Evolutionary conservation across 495 filamentous ascomycete species (phyloP), one percentile per base, ranked within the genome.

Genomic region (Lasiosphaeria ovina): DNA sequence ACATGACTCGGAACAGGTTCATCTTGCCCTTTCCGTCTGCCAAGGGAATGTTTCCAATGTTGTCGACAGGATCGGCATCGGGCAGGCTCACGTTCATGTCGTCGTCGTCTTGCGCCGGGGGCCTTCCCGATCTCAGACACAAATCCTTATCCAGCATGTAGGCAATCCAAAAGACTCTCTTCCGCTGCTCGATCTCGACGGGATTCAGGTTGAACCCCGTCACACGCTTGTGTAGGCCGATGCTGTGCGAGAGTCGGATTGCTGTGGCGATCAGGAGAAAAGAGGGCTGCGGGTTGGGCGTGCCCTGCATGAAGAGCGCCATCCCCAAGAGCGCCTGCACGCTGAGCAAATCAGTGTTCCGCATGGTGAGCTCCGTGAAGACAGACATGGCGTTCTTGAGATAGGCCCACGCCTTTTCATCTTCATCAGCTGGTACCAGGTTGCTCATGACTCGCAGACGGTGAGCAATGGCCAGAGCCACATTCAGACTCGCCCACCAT

Each of bases 71-170:
- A 63, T 98, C 88, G 60, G 92, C 91, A 58, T 90, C 93, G 16
- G 94, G 94, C 54, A 98, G 81, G 44, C 98, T 93, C 34, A 98
- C 94, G 69, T 96, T 97, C 89, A 97, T 95, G 69, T 98, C 94
- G 73, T 98, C 92, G 67, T 98, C 94, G 68, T 98, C 93, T 69
- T 97, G 95, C 12, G 91, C 90, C 16, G 93, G 93, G 32, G 94
- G 94, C 55, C 94, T 85, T 36, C 94, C 94, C 16, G 92, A 94
- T 35, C 94, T 86, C 35, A 98, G 83, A 71, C 93, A 97, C 60
- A 98, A 85, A 67, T 98, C 94, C 77, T 96, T 96, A 69, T 98
- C 94, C 34, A 97, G 76, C 76, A 96, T 85, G 69, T 98, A 98
- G 11, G 89, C 92, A 67, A 98, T 97, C 94, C 94, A 98, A 67